Evolutionary conservation across 768 basidiomycete species (phyloP), one percentile per base, ranked within the genome.

Genomic region (Pleurotus pulmonarius): DNA sequence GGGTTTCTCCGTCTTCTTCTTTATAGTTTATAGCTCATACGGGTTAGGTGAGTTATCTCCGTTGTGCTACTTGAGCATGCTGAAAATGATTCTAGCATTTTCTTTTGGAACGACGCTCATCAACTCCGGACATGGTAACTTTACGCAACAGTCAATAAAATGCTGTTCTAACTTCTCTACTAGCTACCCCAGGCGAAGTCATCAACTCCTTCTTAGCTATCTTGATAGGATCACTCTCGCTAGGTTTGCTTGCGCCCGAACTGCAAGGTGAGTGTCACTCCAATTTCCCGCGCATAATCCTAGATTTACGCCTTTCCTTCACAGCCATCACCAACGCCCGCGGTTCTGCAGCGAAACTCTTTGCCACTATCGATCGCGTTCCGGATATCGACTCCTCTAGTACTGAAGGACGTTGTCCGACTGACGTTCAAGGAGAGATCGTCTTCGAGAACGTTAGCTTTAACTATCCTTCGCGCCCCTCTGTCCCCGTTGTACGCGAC

Each of bases 21-120:
- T 92, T 64, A 77, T 90, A 56, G 88, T 95, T 56, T 95, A 91
- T 62, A 66, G 81, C 5, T 76, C 83, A 7, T 92, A 93, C 64
- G 89, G 79, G 7, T 76, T 93, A 12, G 76, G 84, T 86, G 59
- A 25, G 81, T 29, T 9, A 29, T 11, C 29, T 3, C 11, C 11
- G 29, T 8, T 3, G n/a, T n/a, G 11, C 29, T 29, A 11, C 8
- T 29, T 0, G 11, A 29, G n/a, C n/a, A n/a, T 1, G 11, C 55
- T 47, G 38, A 56, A n/a, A n/a, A n/a, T n/a, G n/a, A n/a, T n/a
- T n/a, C 64, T 38, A 87, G 93, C 94, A 4, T 97, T 97, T 70
- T 81, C 79, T 64, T 97, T 90, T 62, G 94, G 95, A 58, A 92
- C 91, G 3, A 94, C 92, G 1, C 83, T 98, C 61, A 86, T 94